These are phyloP conservation scores for Dissoconium aciculare DNA, from an alignment of 2,329 filamentous ascomycete genomes.

Conservation along the genomic window DNA sequence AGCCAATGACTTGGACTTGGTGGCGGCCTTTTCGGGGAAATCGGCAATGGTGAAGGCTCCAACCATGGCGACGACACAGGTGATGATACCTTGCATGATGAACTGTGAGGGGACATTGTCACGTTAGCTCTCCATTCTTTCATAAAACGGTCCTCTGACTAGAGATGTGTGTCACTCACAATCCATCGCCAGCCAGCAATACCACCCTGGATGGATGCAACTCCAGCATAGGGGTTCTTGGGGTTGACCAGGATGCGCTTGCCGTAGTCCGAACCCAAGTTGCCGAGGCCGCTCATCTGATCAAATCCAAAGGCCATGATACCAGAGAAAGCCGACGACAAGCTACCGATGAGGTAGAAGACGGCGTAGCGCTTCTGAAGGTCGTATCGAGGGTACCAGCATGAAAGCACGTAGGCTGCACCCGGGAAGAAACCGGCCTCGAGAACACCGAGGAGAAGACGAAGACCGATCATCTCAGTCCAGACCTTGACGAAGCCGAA, in stretches of 20 bases:
- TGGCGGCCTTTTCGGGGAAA: slow-evolving; percentile 29
- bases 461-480: slow-evolving; percentile 38
- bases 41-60: slow-evolving; percentile 32
- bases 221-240: slow-evolving; percentile 17
- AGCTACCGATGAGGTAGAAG: slow-evolving; percentile 37
- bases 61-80: slow-evolving; percentile 26
- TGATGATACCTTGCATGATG: slow-evolving; percentile 31
- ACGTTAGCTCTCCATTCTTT: too few relatives aligned
- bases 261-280: slow-evolving; percentile 19
- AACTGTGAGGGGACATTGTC: too few relatives aligned
- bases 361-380: slow-evolving; percentile 26
- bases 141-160: too few relatives aligned
- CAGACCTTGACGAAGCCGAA: slow-evolving; percentile 48
- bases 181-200: slow-evolving; percentile 33
- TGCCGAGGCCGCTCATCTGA: slow-evolving; percentile 34
- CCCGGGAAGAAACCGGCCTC: slow-evolving; percentile 40
- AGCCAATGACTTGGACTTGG: slow-evolving; percentile 21
- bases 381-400: slow-evolving; percentile 33
- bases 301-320: slow-evolving; percentile 27
- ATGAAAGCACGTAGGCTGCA: slow-evolving; percentile 56
- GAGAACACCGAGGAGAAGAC: slow-evolving; percentile 47
- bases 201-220: slow-evolving; percentile 21
- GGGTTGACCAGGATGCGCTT: slow-evolving; percentile 13
- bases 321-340: slow-evolving; percentile 35
- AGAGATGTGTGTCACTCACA: too few relatives aligned